Evolutionary conservation across 2,329 filamentous ascomycete species (phyloP).

Genomic region (Fusarium lyarnte): DNA sequence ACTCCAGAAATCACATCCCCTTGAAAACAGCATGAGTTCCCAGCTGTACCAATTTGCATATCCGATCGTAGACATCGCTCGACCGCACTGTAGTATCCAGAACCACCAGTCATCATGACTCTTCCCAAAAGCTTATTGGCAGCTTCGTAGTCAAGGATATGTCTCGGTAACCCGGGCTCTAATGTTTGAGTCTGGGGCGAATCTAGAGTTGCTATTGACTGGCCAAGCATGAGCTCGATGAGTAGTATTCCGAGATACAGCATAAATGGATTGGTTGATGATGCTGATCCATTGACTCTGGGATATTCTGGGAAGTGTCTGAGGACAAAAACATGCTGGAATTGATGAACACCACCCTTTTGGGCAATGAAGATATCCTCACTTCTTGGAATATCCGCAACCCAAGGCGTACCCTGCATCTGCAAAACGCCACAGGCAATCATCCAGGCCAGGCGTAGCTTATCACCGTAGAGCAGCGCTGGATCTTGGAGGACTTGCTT

Average conservation of each 20-base stretch:
- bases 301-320: not conserved
- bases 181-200: accelerated
- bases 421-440: not conserved
- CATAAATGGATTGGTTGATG: not conserved
- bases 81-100: not conserved
- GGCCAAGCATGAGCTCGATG: not conserved
- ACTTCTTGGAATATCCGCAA: not conserved
- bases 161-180: accelerated
- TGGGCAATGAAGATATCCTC: not conserved
- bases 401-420: conserved; percentile 3
- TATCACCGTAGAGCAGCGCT: not conserved
- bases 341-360: not conserved
- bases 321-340: not conserved
- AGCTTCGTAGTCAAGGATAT: not conserved
- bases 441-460: not conserved
- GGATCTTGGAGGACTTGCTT: not conserved
- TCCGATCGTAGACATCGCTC: not conserved
- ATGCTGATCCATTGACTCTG: accelerated
- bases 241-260: not conserved
- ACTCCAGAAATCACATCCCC: not conserved
- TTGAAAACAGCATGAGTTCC: accelerated
- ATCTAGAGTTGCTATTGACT: not conserved
- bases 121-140: not conserved
- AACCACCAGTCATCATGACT: not conserved
- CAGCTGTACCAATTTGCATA: accelerated